These are phyloP conservation scores for Phoma herbarum DNA, from an alignment of 2,329 filamentous ascomycete species.

Conservation along the genomic window DNA sequence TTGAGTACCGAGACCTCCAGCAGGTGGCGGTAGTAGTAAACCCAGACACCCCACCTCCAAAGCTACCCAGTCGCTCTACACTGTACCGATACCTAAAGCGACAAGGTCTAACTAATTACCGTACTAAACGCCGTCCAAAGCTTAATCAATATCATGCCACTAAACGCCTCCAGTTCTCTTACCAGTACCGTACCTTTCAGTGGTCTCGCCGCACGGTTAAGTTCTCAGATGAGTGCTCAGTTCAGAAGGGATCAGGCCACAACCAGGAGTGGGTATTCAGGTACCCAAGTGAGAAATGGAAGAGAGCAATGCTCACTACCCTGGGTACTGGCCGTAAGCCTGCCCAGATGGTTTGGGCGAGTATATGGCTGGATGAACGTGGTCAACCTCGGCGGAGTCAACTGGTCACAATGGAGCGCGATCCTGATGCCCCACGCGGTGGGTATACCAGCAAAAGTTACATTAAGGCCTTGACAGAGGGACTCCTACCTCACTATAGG, in stretches of 20 bases:
- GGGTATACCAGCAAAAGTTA: constrained; percentile 24
- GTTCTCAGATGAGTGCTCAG: constrained; percentile 26
- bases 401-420: constrained; percentile 25
- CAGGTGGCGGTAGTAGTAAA: background rate
- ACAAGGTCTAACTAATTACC: background rate
- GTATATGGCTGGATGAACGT: constrained; percentile 22
- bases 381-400: constrained; percentile 5
- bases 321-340: constrained; percentile 8
- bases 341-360: constrained; percentile 29
- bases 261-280: constrained; percentile 23
- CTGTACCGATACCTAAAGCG: constrained; percentile 3
- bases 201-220: constrained; percentile 10
- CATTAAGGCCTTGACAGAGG: constrained; percentile 17
- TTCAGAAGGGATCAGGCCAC: constrained; percentile 22
- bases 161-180: too few species aligned
- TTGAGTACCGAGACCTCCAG: constrained; percentile 16
- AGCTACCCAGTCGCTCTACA: constrained; percentile 8
- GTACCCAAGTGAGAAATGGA: constrained; percentile 26
- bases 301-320: constrained; percentile 24
- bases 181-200: constrained; percentile 14
- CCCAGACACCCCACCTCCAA: constrained; percentile 3
- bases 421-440: constrained; percentile 12
- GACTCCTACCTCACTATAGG: constrained; percentile 10
- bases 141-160: too few species aligned
- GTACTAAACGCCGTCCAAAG: background rate